A percentile compares a stretch with the other conserved stretches of the same genome.
Evolutionary conservation across 208 protist species (phyloP).

Genomic region (Leptomonas pyrrhocoris): DNA sequence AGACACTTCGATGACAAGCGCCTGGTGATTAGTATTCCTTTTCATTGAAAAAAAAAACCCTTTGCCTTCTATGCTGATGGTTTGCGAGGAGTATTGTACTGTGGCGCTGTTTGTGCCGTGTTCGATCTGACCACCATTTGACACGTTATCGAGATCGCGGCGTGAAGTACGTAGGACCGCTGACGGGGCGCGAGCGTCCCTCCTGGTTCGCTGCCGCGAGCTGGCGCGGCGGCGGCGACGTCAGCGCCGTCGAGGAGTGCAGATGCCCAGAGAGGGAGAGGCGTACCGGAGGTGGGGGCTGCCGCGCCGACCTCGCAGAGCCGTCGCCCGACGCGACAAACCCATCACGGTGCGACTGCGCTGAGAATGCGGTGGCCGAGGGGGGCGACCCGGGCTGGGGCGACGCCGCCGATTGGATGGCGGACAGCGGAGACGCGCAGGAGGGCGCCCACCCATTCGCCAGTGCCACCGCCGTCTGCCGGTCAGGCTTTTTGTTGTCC

Average conservation of each 20-base stretch:
- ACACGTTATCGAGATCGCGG: no score
- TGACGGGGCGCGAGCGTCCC: neutral
- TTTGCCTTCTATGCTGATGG: no score
- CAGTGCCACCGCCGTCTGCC: neutral
- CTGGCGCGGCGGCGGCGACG: neutral
- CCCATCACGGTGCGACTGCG: neutral
- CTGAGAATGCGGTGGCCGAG: neutral
- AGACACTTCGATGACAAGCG: no score
- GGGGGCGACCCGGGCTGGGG: neutral
- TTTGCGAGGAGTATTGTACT: no score
- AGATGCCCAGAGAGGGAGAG: neutral
- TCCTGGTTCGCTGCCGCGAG: neutral
- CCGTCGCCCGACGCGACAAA: neutral
- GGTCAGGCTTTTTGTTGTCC: neutral
- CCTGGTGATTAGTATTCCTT: no score
- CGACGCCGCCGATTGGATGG: neutral
- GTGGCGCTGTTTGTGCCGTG: no score
- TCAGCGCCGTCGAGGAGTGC: neutral
- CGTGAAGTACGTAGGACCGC: conserved; percentile 12
- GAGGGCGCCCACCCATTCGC: neutral
- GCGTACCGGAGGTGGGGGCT: conserved; percentile 3
- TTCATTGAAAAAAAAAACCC: no score
- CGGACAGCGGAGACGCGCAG: neutral
- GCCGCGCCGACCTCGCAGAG: conserved; percentile 2
- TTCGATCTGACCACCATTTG: no score